phyloP scores from a whole-genome alignment of 2,329 filamentous ascomycete genomes.

The Fusarium avenaceum region DNA sequence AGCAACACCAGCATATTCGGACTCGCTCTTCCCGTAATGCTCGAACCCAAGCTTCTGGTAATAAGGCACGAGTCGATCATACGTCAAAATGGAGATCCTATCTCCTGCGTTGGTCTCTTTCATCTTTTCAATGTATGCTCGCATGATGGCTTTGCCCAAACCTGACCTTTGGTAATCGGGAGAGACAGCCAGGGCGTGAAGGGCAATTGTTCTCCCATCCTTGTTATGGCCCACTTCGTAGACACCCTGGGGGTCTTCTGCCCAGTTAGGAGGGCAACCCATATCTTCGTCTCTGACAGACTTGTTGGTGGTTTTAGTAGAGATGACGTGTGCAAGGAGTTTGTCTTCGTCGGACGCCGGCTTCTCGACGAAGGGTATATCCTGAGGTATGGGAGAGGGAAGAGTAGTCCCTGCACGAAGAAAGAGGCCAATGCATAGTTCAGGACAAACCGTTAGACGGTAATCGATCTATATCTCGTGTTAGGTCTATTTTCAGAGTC shows the following conservation, averaged over 20 bases:
- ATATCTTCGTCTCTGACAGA: conserved; percentile 49
- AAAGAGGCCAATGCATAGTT: conserved; percentile 50
- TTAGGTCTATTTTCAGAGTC: not conserved
- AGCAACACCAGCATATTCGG: conserved; percentile 49
- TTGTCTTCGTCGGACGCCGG: conserved; percentile 16
- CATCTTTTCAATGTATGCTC: conserved; percentile 43
- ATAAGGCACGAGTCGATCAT: conserved; percentile 50
- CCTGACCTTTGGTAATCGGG: conserved; percentile 46
- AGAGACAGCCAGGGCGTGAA: conserved; percentile 49
- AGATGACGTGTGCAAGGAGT: conserved; percentile 49
- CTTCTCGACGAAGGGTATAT: conserved; percentile 28
- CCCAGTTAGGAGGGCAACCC: conserved; percentile 47
- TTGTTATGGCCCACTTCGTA: conserved; percentile 43
- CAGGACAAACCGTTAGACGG: conserved; percentile 46
- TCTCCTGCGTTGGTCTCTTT: conserved; percentile 33
- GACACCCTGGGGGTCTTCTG: conserved; percentile 25
- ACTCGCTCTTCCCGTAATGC: conserved; percentile 51
- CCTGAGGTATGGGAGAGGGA: conserved; percentile 7
- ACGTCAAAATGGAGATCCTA: conserved; percentile 50
- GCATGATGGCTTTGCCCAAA: conserved; percentile 48
- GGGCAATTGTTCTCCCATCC: conserved; percentile 47
- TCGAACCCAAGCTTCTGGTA: conserved; percentile 51
- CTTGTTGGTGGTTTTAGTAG: conserved; percentile 44
- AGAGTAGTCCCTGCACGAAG: conserved; percentile 7
- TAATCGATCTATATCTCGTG: conserved; percentile 49